Conservation (phyloP, 1,139 yeast species). For the Geotrichum klebahnii region DNA sequence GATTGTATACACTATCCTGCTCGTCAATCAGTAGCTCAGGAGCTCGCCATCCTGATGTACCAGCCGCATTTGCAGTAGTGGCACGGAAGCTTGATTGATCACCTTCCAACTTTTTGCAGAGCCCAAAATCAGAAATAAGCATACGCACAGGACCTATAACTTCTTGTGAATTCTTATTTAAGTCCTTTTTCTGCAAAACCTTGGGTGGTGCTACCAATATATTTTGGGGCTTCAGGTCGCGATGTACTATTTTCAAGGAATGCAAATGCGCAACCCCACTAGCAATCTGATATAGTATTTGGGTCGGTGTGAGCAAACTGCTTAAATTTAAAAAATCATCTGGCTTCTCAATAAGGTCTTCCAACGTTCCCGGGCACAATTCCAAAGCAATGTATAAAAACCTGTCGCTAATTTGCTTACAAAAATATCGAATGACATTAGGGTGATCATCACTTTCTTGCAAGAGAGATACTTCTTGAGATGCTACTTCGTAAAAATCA, state of each 20-base stretch:
- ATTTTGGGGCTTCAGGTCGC: constrained; percentile 95
- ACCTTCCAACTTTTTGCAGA: constrained; percentile 83
- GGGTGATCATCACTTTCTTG: constrained; percentile 97
- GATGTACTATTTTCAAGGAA: constrained; percentile 84
- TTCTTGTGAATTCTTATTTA: constrained; percentile 26
- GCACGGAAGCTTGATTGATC: constrained; percentile 94
- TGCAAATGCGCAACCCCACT: constrained; percentile 85
- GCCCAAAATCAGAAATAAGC: constrained; percentile 90
- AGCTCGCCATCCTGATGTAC: constrained; percentile 98
- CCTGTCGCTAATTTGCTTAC: constrained; percentile 82
- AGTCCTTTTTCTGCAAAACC: constrained; percentile 33
- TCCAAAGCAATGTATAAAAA: constrained; percentile 91
- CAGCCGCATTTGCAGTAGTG: constrained; percentile 89
- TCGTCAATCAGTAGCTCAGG: constrained; percentile 64
- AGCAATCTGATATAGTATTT: constrained; percentile 71
- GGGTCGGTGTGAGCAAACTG: constrained; percentile 44
- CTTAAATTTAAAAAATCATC: constrained; percentile 18
- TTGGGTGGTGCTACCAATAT: constrained; percentile 77
- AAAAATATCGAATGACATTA: constrained; percentile 85
- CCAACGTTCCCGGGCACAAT: constrained; percentile 82
- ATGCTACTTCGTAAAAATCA: constrained; percentile 90
- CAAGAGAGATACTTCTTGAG: constrained; percentile 81
- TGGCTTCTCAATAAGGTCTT: constrained; percentile 58
- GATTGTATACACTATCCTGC: constrained; percentile 13
- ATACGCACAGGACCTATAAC: constrained; percentile 51